Evolutionary conservation across 768 basidiomycete genomes (phyloP).

Genomic region (Boletellus emodensis): DNA sequence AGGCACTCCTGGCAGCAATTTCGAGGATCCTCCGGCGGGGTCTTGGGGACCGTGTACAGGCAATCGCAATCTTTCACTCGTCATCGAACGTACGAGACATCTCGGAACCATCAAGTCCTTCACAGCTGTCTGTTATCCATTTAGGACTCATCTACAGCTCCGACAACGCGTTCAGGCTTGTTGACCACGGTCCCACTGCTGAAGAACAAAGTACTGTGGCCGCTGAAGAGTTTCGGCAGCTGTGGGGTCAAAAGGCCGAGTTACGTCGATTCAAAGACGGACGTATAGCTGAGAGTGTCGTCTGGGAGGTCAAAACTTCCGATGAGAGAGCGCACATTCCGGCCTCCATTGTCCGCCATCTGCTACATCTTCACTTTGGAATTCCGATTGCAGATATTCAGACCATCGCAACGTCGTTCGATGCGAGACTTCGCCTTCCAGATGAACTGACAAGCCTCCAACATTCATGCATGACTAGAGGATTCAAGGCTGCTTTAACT

Average conservation of each 20-base stretch:
- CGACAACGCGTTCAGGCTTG: conserved; percentile 72
- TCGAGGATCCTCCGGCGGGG: conserved; percentile 53
- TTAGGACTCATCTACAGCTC: conserved; percentile 77
- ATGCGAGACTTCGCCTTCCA: conserved; percentile 55
- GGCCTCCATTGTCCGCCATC: conserved; percentile 63
- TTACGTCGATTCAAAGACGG: conserved; percentile 95
- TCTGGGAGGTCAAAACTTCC: conserved; percentile 83
- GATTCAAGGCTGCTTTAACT: conserved; percentile 67
- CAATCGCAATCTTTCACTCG: conserved; percentile 57
- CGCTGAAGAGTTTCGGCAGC: conserved; percentile 61
- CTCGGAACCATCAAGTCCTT: conserved; percentile 53
- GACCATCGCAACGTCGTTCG: conserved; percentile 58
- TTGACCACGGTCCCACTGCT: conserved; percentile 88
- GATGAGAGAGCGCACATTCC: conserved; percentile 84
- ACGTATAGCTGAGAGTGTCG: conserved; percentile 87
- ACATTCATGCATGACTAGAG: conserved; percentile 37
- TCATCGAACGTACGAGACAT: conserved; percentile 42
- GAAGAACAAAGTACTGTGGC: conserved; percentile 51
- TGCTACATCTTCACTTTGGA: conserved; percentile 76
- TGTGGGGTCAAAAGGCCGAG: conserved; percentile 94
- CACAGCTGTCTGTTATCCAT: conserved; percentile 47
- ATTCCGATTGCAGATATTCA: conserved; percentile 48
- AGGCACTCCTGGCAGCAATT: conserved; percentile 52
- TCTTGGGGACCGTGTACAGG: conserved; percentile 68
- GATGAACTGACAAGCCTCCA: conserved; percentile 44